A percentile compares a stretch with the other conserved stretches of the same genome.
phyloP scores from a whole-genome alignment of 2,329 filamentous ascomycete species.

The Dactylellina cionopaga region DNA sequence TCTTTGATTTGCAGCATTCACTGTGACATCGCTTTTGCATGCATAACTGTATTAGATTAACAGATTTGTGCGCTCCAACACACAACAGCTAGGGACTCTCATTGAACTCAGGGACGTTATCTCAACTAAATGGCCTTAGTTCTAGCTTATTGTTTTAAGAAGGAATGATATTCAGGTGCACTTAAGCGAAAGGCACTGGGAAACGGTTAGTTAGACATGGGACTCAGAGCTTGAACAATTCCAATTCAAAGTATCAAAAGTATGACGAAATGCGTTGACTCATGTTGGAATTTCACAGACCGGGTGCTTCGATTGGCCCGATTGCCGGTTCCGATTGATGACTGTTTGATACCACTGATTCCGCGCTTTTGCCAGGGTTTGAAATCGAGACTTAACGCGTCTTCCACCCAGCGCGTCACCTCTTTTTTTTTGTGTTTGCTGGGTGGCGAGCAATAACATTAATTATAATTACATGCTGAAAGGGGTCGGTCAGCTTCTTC shows the following conservation, averaged over 20 bases:
- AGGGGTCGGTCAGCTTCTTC: constrained; percentile 6
- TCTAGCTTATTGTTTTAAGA: too few relatives aligned
- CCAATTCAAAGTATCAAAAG: too few relatives aligned
- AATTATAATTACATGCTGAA: constrained; percentile 23
- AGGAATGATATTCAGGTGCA: too few relatives aligned
- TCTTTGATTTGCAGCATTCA: background rate
- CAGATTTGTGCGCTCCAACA: background rate
- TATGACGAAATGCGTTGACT: constrained; percentile 7
- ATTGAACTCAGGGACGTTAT: background rate
- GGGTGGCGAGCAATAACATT: constrained; percentile 33
- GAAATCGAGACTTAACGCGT: constrained; percentile 44
- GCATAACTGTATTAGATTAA: background rate
- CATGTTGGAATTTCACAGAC: constrained; percentile 10
- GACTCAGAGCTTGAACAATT: too few relatives aligned
- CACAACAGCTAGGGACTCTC: too few relatives aligned
- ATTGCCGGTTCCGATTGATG: constrained; percentile 30
- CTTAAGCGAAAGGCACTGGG: too few relatives aligned
- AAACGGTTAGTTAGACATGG: too few relatives aligned
- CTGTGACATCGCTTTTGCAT: background rate
- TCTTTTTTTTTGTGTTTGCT: constrained; percentile 30
- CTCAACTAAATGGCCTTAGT: too few relatives aligned
- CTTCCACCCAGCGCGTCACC: constrained; percentile 43
- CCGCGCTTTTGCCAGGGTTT: constrained; percentile 24
- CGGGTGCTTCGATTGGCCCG: constrained; percentile 31
- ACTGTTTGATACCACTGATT: constrained; percentile 27